These are phyloP conservation scores for Malus sieversii DNA, from an alignment of 306 rosid genomes.

Conservation along the genomic window DNA sequence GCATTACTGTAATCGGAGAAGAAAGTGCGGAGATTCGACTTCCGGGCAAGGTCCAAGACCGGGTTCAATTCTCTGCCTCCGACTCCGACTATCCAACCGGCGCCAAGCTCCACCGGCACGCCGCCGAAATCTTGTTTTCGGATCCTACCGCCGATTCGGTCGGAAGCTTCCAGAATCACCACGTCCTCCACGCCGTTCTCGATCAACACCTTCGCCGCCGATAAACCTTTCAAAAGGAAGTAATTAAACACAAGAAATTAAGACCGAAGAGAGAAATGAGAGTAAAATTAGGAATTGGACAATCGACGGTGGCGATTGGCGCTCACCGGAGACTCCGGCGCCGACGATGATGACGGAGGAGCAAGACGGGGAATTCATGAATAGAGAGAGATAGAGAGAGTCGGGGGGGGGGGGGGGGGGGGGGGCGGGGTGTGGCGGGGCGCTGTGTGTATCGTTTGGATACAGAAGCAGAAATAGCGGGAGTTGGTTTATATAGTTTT, in stretches of 20 bases:
- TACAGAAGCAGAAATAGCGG: constrained; percentile 47
- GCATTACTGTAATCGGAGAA: constrained; percentile 94
- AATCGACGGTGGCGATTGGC: neutral
- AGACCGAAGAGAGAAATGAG: neutral
- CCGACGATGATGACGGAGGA: constrained; percentile 84
- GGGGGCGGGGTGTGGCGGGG: neutral
- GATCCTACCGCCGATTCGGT: constrained; percentile 90
- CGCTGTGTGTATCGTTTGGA: constrained; percentile 9
- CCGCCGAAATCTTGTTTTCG: constrained; percentile 75
- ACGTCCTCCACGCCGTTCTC: constrained; percentile 70
- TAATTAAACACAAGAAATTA: neutral
- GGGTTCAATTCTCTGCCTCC: constrained; percentile 77
- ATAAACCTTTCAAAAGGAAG: constrained; percentile 39
- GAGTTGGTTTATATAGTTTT: constrained; percentile 62
- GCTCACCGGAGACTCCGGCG: constrained; percentile 84
- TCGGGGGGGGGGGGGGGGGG: neutral
- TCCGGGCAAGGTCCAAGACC: constrained; percentile 78
- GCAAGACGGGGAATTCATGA: constrained; percentile 64
- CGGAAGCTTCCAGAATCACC: constrained; percentile 80
- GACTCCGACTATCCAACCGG: constrained; percentile 99
- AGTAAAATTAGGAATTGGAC: neutral
- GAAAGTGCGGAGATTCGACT: constrained; percentile 64
- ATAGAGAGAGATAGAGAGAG: neutral
- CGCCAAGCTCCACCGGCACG: constrained; percentile 84
- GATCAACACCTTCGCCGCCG: constrained; percentile 77